Conservation (phyloP, 805 yeast species). For the Lachancea cidri region DNA sequence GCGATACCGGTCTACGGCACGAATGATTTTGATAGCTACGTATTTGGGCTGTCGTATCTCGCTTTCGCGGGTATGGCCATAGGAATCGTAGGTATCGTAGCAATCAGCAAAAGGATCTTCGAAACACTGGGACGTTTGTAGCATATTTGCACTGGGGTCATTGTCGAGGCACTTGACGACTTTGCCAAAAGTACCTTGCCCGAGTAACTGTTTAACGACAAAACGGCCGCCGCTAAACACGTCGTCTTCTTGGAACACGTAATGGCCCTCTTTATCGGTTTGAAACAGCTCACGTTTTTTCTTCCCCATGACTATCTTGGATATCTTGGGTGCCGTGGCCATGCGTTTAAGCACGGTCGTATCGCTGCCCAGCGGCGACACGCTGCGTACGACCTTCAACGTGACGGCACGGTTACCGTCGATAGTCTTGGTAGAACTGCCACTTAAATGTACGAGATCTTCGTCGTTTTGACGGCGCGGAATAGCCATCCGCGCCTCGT, state of each 20-base stretch:
- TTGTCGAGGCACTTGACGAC: conserved; percentile 88
- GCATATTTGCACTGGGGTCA: conserved; percentile 2
- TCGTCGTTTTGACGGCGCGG: conserved; percentile 28
- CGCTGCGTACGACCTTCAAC: conserved; percentile 18
- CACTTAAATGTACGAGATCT: conserved; percentile 29
- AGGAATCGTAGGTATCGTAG: conserved; percentile 5
- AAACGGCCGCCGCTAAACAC: conserved; percentile 57
- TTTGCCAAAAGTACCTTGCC: conserved; percentile 98
- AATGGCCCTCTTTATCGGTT: conserved; percentile 68
- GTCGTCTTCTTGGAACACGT: conserved; percentile 53
- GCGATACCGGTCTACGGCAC: conserved; percentile 88
- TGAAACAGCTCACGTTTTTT: conserved; percentile 15
- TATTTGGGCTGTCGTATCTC: conserved; percentile 28
- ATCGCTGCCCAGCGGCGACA: conserved; percentile 16
- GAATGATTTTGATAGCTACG: conserved; percentile 88
- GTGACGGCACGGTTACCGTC: conserved; percentile 26
- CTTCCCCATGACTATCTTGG: conserved; percentile 9
- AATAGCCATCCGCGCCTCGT: conserved; percentile 22
- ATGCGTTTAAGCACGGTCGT: conserved; percentile 7
- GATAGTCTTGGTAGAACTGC: conserved; percentile 30
- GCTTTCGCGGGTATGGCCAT: not conserved
- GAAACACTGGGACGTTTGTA: conserved; percentile 1
- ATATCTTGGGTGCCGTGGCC: conserved; percentile 7
- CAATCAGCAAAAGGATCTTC: conserved; percentile 9
- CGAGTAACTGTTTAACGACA: conserved; percentile 61